A percentile compares a stretch with the other conserved stretches of the same genome.
Evolutionary conservation across 768 basidiomycete genomes (phyloP).

Genomic region (Lactarius sanguifluus): DNA sequence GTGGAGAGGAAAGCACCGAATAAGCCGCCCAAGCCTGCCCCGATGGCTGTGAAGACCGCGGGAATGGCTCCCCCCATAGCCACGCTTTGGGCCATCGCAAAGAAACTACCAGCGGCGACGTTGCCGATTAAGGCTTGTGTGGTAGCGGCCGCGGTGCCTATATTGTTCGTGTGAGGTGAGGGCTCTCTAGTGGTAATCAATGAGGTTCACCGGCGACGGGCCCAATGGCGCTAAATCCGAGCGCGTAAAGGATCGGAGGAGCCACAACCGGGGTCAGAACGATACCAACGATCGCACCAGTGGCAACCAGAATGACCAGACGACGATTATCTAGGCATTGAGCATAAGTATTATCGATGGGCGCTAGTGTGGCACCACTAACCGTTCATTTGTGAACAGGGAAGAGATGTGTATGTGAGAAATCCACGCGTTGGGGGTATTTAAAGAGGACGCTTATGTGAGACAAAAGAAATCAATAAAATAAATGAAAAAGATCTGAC

Average conservation of each 20-base stretch:
- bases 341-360: too few relatives aligned
- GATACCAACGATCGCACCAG: neutral
- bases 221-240: slow-evolving; percentile 13
- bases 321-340: too few relatives aligned
- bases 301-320: too few relatives aligned
- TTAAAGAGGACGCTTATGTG: too few relatives aligned
- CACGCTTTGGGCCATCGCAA: slow-evolving; percentile 16
- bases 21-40: neutral
- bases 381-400: too few relatives aligned
- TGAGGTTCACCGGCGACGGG: slow-evolving; percentile 9
- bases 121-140: slow-evolving; percentile 22
- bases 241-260: neutral
- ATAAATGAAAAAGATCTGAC: too few relatives aligned
- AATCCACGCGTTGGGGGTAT: too few relatives aligned
- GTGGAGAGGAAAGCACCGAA: neutral
- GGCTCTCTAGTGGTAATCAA: too few relatives aligned
- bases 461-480: too few relatives aligned
- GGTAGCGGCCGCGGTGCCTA: slow-evolving; percentile 18
- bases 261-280: neutral
- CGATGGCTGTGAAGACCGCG: neutral
- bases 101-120: slow-evolving; percentile 17
- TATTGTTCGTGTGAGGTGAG: too few relatives aligned
- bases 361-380: too few relatives aligned
- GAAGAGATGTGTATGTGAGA: too few relatives aligned
- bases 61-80: slow-evolving; percentile 21